These are phyloP conservation scores for Penicillium sp. DNA, from an alignment of 2,329 filamentous ascomycete species.

Conservation along the genomic window DNA sequence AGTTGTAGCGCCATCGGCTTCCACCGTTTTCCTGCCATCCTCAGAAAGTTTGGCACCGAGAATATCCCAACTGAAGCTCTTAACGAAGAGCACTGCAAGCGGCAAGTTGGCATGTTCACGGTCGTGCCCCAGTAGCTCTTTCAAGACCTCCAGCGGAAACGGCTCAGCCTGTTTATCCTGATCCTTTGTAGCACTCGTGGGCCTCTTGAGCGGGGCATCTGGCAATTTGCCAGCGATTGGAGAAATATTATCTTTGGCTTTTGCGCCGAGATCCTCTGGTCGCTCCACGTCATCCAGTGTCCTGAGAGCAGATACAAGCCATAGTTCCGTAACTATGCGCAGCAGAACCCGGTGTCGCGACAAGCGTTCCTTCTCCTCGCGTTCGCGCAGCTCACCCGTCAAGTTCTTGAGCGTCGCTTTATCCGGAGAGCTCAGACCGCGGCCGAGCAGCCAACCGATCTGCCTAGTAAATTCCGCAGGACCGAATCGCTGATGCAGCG, in stretches of 20 bases:
- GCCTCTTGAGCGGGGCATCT: slow-evolving; percentile 56
- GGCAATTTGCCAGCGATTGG: slow-evolving; percentile 42
- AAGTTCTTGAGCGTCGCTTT: slow-evolving; percentile 76
- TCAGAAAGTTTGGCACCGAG: slow-evolving; percentile 69
- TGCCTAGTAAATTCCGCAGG: slow-evolving; percentile 85
- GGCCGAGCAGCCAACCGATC: slow-evolving; percentile 86
- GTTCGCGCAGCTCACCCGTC: slow-evolving; percentile 75
- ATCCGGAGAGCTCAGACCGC: slow-evolving; percentile 86
- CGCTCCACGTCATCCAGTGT: slow-evolving; percentile 68
- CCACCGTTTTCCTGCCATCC: slow-evolving; percentile 77
- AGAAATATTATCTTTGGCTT: slow-evolving; percentile 51
- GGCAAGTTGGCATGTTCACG: slow-evolving; percentile 88
- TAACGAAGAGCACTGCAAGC: slow-evolving; percentile 89
- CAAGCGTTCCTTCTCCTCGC: slow-evolving; percentile 91
- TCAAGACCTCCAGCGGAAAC: slow-evolving; percentile 94
- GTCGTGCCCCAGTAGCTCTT: slow-evolving; percentile 91
- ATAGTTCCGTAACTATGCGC: slow-evolving; percentile 88
- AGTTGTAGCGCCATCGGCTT: slow-evolving; percentile 69
- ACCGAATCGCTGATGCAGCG: slow-evolving; percentile 92
- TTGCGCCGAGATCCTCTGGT: slow-evolving; percentile 56
- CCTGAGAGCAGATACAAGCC: slow-evolving; percentile 83
- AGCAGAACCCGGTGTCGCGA: slow-evolving; percentile 79
- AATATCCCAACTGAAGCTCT: slow-evolving; percentile 93
- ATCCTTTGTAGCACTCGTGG: slow-evolving; percentile 53
- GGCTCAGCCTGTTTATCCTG: slow-evolving; percentile 72